Evolutionary conservation across 805 yeast species (phyloP), one percentile per base, ranked within the genome.

Genomic region (Henningerozyma blattae): DNA sequence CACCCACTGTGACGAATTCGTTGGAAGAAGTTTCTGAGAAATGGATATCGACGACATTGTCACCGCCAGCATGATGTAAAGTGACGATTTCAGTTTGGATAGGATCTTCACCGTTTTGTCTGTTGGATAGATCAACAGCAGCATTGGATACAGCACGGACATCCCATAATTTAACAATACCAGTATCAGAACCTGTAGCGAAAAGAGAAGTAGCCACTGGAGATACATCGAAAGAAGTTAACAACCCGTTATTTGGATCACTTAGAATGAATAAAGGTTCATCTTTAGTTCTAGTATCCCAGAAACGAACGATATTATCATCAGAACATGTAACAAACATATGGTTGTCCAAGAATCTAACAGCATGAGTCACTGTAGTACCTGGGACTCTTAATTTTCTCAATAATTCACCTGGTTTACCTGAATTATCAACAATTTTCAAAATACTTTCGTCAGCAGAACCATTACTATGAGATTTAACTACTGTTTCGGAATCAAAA

Each of bases 131-230:
- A 33, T 49, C 54, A 3, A 41, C 37, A 3, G 48, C 41, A 5
- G 52, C 48, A 16, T 45, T 46, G 20, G 45, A 44, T 4, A 49
- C 48, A 8, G 56, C 48, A 35, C 60, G 50, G 26, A 52, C 41
- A 42, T 55, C 60, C 60, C 60, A 55, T 32, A 55, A 38, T 33
- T 55, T 55, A 31, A 54, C 41, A 25, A 46, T 45, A 34, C 60
- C 60, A 3, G 56, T 46, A 18, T 47, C 47, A 5, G 53, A 45
- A 27, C 60, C 60, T 3, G 56, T 54, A 6, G 49, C 50, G 31
- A 54, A 54, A 28, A 54, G 29, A 19, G 49, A 52, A 28, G 47
- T 48, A 3, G 51, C 41, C 2, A 46, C 40, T 24, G 46, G 50
- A 1, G 58, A 54, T 1, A 45, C 45, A 30, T 52, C 59, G 31